These are phyloP conservation scores for Pseudocercospora fuligena DNA, from an alignment of 2,329 filamentous ascomycete genomes.

Conservation along the genomic window DNA sequence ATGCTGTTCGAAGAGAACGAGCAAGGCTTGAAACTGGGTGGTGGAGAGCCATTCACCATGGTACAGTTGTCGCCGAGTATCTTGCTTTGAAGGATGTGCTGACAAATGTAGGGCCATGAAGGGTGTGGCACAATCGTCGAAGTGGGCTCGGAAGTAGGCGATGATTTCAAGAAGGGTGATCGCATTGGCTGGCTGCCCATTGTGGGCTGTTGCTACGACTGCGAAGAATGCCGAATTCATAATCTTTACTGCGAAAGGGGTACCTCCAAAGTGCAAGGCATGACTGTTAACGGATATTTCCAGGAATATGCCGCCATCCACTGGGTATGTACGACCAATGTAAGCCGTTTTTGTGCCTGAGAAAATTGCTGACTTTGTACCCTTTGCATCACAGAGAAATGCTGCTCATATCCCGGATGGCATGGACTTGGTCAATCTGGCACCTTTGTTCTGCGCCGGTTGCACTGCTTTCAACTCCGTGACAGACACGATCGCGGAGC, in stretches of 20 bases:
- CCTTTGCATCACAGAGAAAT: slow-evolving; percentile 9
- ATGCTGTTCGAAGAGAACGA: slow-evolving; percentile 31
- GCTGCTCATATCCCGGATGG: slow-evolving; percentile 26
- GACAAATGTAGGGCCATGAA: slow-evolving; percentile 23
- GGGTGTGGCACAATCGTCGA: slow-evolving; percentile 24
- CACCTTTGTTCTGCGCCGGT: slow-evolving; percentile 28
- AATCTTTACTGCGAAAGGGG: slow-evolving; percentile 24
- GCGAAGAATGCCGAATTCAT: slow-evolving; percentile 26
- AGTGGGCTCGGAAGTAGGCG: slow-evolving; percentile 18
- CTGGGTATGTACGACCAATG: slow-evolving; percentile 2
- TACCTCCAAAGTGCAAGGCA: slow-evolving; percentile 24
- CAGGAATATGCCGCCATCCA: slow-evolving; percentile 25
- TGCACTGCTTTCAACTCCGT: slow-evolving; percentile 34
- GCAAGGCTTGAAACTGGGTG: slow-evolving; percentile 18
- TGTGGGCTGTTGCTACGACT: slow-evolving; percentile 27
- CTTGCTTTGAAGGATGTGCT: background rate
- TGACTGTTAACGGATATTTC: slow-evolving; percentile 28
- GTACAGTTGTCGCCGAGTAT: background rate
- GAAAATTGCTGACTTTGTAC: background rate
- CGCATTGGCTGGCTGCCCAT: slow-evolving; percentile 27
- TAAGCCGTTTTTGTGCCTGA: background rate
- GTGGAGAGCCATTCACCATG: slow-evolving; percentile 26
- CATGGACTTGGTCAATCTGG: slow-evolving; percentile 21
- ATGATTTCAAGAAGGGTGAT: slow-evolving; percentile 21
- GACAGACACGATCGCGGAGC: slow-evolving; percentile 20